Base-by-base conservation (phyloP, 257 asterid species). In the Coffea eugenioides region DNA sequence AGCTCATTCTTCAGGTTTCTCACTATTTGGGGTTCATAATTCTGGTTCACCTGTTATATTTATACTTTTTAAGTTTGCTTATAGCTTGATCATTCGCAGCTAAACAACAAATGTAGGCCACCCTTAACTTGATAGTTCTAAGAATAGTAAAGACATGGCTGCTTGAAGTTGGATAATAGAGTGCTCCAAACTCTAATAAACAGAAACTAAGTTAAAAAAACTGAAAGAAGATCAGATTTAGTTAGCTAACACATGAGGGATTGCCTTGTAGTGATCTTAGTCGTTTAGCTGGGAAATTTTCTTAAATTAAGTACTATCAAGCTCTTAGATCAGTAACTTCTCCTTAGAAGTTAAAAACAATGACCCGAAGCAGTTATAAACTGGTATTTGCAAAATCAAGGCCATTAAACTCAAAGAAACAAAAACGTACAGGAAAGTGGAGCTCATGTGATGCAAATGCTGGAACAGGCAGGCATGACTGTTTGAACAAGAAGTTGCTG, bases 381-480 rank as follows among this genome's bases (percentile, higher is more conserved):
- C 7, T 36, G 34, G 41, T 13, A 69, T 18, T 69, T 5, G 20
- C 27, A 2, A n/a, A 39, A 46, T 46, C 39, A 18, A 21, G 34
- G 80, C 61, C 62, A 80, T 68, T 66, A 67, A 46, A 59, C 18
- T 2, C 20, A 21, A 34, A 41, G 65, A 73, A 45, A 34, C 56
- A 65, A 43, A 27, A 82, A 83, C 89, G 81, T 89, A 89, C 93
- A 73, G 82, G 82, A 82, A 82, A 80, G 52, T 82, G 77, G 76
- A 82, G 85, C 20, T 49, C 77, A 59, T 76, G 69, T 51, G 87
- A 68, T 65, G 39, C 69, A 73, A 61, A 21, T 57, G 75, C 83
- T 54, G 70, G 75, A 39, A 39, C 75, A 43, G 76, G 56, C 25
- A 34, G 51, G 67, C 56, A 10, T 25, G 83, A 73, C 31, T 61